Evolutionary conservation across 2,329 filamentous ascomycete genomes (phyloP), one percentile per base, ranked within the genome.

Genomic region (Verticillium dahliae): DNA sequence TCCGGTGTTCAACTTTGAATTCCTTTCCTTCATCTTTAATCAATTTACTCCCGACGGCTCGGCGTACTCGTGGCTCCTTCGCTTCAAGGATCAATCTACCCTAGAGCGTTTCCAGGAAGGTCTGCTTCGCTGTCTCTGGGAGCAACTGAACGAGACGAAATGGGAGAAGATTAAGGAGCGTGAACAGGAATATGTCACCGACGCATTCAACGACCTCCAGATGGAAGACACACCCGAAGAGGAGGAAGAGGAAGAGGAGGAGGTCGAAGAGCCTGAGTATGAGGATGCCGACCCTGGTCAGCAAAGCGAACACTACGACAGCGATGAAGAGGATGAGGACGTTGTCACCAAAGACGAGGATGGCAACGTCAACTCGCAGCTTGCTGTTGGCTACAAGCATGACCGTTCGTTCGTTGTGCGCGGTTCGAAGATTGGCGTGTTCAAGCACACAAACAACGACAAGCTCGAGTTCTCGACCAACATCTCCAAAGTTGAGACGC

Each of bases 21-120:
- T 94, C 69, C 82, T 97, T n/a, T 98, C 94, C 0, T 98, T 98
- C 73, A 97, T 99, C 70, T 99, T 99, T 83, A 99, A 99, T 71
- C 92, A 97, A 73, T 98, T 97, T 73, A 85, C 90, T 14, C 84
- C 88, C 39, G 91, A 97, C 74, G 92, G 93, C 1, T 90, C 90
- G 1, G 94, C 95, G 4, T 96, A 93, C 74, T 99, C 95, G 1
- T 99, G 95, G 94, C 84, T 99, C 14, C 80, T 99, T 39, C 88
- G 93, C 14, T 99, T 99, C 79, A 91, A 90, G 69, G 90, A 97
- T 67, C 90, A 92, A 68, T 79, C 86, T 22, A 88, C 88, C 0
- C 81, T 96, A 59, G 92, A 97, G 72, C 84, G 85, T 34, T 97
- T 99, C 73, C 95, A 99, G 72, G 89, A 96, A 69, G 95, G 92